Conservation (phyloP, 2,329 filamentous ascomycete species). For the Elsinoe arachidis region DNA sequence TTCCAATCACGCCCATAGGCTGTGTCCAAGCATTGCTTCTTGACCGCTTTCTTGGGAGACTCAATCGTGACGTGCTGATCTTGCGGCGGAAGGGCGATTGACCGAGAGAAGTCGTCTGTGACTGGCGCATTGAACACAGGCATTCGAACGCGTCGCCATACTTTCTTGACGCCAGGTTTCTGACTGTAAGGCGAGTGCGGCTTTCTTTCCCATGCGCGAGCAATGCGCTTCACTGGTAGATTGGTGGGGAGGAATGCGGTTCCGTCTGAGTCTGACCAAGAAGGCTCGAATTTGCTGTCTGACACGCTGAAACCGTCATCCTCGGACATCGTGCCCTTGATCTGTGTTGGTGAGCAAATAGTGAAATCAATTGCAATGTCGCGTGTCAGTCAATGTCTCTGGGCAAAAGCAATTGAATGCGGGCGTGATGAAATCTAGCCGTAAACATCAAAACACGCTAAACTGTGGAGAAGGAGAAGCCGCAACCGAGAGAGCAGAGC, state of each 20-base stretch:
- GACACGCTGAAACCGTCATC: not conserved
- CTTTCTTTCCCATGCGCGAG: constrained; percentile 42
- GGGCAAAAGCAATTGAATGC: not conserved
- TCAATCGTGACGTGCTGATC: constrained; percentile 16
- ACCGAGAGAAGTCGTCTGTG: not conserved
- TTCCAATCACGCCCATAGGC: constrained; percentile 8
- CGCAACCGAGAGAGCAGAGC: not conserved
- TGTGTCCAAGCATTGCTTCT: constrained; percentile 34
- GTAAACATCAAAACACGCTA: constrained; percentile 10
- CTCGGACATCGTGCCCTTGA: not conserved
- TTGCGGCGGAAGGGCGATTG: not conserved
- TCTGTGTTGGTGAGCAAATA: not conserved
- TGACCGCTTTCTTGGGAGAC: constrained; percentile 35
- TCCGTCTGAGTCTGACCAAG: constrained; percentile 36
- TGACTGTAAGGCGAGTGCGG: constrained; percentile 33
- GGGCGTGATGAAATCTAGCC: constrained; percentile 1
- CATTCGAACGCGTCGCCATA: constrained; percentile 35
- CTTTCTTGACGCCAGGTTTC: constrained; percentile 34
- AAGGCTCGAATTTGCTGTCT: constrained; percentile 23
- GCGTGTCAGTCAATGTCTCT: not conserved
- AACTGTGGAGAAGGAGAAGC: constrained; percentile 2
- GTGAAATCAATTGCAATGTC: not conserved
- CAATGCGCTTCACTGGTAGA: constrained; percentile 34
- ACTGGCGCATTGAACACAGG: not conserved
- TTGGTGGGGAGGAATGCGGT: constrained; percentile 33